Percentiles rank a stretch among this genome's conserved stretches.
Conservation (phyloP, 345 rosid species). For the Citrus medica region DNA sequence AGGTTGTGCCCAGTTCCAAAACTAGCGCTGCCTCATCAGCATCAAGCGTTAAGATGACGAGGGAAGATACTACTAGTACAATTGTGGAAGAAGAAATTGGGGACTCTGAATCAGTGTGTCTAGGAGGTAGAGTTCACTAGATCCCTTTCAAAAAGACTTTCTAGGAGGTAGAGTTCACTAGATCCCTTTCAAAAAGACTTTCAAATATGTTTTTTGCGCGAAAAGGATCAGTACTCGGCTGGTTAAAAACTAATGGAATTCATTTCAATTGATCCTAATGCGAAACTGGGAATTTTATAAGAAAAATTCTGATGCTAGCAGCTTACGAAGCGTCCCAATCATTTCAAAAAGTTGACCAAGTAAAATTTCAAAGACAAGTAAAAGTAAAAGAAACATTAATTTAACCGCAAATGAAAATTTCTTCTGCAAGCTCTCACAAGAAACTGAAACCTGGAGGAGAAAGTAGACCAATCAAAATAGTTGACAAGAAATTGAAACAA, state of each 20-base stretch:
- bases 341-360: too few species aligned
- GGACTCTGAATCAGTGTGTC: constrained; percentile 46
- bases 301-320: too few species aligned
- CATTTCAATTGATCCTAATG: neutral
- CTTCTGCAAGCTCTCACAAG: neutral
- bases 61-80: constrained; percentile 28
- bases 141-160: neutral
- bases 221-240: neutral
- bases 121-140: constrained; percentile 3
- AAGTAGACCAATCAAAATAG: neutral
- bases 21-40: constrained; percentile 25
- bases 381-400: too few species aligned
- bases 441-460: neutral
- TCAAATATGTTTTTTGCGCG: neutral
- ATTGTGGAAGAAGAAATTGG: constrained; percentile 30
- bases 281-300: too few species aligned
- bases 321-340: too few species aligned
- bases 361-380: too few species aligned
- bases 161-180: constrained; percentile 4
- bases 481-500: neutral
- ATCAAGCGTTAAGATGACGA: constrained; percentile 28
- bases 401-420: too few species aligned
- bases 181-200: neutral
- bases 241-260: neutral
- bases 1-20: neutral